Conservation (phyloP, 225 moss, liverwort and hornwort genomes). For the Polytrichum commune region DNA sequence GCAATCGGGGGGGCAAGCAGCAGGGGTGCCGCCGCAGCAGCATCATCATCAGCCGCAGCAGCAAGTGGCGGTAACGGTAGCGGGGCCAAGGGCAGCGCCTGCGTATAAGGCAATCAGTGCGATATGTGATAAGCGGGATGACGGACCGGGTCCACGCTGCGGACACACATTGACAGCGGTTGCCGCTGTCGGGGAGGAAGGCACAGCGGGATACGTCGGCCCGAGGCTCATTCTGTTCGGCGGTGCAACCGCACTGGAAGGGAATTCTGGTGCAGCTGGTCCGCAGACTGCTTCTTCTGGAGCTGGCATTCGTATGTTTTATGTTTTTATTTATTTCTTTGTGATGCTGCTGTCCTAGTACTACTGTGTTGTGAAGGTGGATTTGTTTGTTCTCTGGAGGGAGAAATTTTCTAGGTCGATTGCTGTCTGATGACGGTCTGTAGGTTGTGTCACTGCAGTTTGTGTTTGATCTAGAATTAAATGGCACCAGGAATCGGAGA, state of each 20-base stretch:
- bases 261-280: slow-evolving; percentile 57
- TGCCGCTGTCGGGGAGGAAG: slow-evolving; percentile 76
- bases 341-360: neutral
- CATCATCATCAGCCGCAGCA: slow-evolving; percentile 5
- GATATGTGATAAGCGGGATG: slow-evolving; percentile 69
- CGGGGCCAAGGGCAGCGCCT: slow-evolving; percentile 69
- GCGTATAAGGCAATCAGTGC: slow-evolving; percentile 53
- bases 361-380: too few relatives aligned
- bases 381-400: too few relatives aligned
- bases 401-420: too few relatives aligned
- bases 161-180: slow-evolving; percentile 86
- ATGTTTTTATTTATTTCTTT: neutral
- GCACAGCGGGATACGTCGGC: slow-evolving; percentile 69
- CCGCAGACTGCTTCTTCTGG: slow-evolving; percentile 68
- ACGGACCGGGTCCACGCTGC: slow-evolving; percentile 82
- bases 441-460: neutral
- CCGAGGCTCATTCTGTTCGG: slow-evolving; percentile 88
- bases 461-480: neutral
- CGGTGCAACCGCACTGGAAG: slow-evolving; percentile 85
- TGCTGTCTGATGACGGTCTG: neutral
- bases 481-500: neutral
- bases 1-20: neutral
- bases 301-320: slow-evolving; percentile 74
- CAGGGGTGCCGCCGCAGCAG: neutral
- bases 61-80: slow-evolving; percentile 13